Evolutionary conservation across 176 grass and related monocot species (phyloP).

Genomic region (Alopecurus myosuroides): DNA sequence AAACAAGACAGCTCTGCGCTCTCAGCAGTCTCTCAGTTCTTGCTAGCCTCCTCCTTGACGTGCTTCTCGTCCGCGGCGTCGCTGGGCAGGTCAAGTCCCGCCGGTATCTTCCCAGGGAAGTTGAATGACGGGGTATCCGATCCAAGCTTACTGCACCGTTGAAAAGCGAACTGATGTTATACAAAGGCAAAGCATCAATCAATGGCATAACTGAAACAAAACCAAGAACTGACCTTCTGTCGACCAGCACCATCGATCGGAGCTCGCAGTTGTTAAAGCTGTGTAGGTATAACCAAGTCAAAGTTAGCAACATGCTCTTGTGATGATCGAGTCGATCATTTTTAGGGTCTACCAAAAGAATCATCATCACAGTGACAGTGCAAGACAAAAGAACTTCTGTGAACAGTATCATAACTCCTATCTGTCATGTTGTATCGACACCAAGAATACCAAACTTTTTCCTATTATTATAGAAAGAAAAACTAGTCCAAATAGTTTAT

Average conservation of each 20-base stretch:
- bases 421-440: neutral
- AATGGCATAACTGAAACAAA: neutral
- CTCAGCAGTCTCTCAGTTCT: constrained; percentile 5
- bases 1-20: neutral
- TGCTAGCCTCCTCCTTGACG: neutral
- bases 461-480: neutral
- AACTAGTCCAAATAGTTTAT: neutral
- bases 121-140: constrained; percentile 27
- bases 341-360: neutral
- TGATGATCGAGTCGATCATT: neutral
- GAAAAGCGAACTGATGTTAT: neutral
- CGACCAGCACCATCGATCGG: constrained; percentile 70
- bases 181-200: neutral
- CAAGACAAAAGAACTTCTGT: neutral
- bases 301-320: neutral
- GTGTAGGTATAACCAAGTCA: neutral
- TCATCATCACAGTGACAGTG: neutral
- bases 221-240: constrained; percentile 58
- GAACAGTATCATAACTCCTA: neutral
- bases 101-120: constrained; percentile 59
- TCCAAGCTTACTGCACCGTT: constrained; percentile 50
- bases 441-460: neutral
- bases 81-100: constrained; percentile 46
- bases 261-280: constrained; percentile 92
- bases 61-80: constrained; percentile 31